Base-by-base conservation (phyloP, 2,329 filamentous ascomycete genomes). In the Verticillium isaacii region DNA sequence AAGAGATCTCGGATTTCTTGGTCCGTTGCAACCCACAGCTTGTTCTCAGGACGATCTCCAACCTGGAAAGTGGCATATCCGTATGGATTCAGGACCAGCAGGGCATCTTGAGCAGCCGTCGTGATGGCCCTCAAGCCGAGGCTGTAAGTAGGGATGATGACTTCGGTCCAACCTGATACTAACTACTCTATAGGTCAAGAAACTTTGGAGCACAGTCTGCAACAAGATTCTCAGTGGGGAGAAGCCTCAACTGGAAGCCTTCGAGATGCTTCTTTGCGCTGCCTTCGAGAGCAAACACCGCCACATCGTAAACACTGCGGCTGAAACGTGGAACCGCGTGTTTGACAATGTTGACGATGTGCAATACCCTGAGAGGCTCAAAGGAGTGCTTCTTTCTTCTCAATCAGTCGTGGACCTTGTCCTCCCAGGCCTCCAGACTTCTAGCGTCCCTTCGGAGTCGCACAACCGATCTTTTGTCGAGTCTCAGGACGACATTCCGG, bases 271-370 rank as follows among this genome's bases (percentile, higher is more conserved):
- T 5, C 70, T 89, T 17, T 82, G 79, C 52, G 80, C 82, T 12
- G 84, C 81, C 1, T 89, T 83, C 73, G 82, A 73, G 65, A 88
- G 78, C 77, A 88, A 77, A 72, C 89, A 82, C 69, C 76, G 70
- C 61, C 77, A 72, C 63, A 83, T 78, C 67, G 90, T 77, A 64
- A 86, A 74, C 72, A 79, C 70, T 69, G 75, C 81, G 19, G 74
- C 78, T 41, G 75, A 77, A 29, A 68, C 80, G 64, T 97, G 92
- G 92, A 93, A 93, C 66, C 71, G 75, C 0, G 83, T 88, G 0
- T 92, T 92, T 69, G 87, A 87, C 23, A 76, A 82, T 17, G 81
- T 84, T 45, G 78, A 85, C 3, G 75, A 77, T 5, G 70, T 92
- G 1, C 75, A 84, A 29, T 94, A 91, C 72, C 89, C 92, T 0